Evolutionary conservation across 1,284 basidiomycete species (phyloP).

Genomic region (Butyriboletus appendiculatus): DNA sequence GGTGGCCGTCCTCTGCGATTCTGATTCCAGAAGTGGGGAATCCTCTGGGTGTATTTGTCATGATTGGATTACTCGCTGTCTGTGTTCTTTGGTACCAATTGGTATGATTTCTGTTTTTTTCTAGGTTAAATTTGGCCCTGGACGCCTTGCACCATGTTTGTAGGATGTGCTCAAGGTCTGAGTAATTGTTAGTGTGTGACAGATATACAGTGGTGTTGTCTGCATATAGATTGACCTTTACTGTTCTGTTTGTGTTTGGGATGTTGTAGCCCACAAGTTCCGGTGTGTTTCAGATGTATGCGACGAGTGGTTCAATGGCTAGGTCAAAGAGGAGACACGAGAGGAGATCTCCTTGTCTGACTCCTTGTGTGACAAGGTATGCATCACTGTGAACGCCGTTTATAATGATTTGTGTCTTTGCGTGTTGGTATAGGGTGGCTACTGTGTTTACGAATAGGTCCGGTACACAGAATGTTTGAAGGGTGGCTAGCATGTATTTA

Average conservation of each 20-base stretch:
- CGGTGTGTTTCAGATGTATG: neutral
- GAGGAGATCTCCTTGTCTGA: slow-evolving; percentile 40
- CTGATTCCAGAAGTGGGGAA: neutral
- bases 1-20: slow-evolving; percentile 1
- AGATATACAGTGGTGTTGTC: slow-evolving; percentile 23
- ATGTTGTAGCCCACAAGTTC: neutral
- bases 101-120: slow-evolving; percentile 23
- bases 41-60: neutral
- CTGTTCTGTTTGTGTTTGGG: accelerated
- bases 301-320: slow-evolving; percentile 15
- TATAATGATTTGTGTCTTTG: slow-evolving; percentile 35
- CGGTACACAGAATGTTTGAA: neutral
- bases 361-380: slow-evolving; percentile 37
- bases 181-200: slow-evolving; percentile 3
- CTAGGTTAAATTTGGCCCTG: slow-evolving; percentile 14
- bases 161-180: neutral
- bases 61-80: accelerated
- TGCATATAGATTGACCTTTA: slow-evolving; percentile 8
- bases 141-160: slow-evolving; percentile 4
- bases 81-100: neutral
- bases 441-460: slow-evolving; percentile 26
- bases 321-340: slow-evolving; percentile 43
- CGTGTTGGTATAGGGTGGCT: slow-evolving; percentile 38
- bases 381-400: slow-evolving; percentile 34
- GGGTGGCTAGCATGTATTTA: neutral